Evolutionary conservation across 2,329 filamentous ascomycete genomes (phyloP).

Genomic region (Colletotrichum salicis): DNA sequence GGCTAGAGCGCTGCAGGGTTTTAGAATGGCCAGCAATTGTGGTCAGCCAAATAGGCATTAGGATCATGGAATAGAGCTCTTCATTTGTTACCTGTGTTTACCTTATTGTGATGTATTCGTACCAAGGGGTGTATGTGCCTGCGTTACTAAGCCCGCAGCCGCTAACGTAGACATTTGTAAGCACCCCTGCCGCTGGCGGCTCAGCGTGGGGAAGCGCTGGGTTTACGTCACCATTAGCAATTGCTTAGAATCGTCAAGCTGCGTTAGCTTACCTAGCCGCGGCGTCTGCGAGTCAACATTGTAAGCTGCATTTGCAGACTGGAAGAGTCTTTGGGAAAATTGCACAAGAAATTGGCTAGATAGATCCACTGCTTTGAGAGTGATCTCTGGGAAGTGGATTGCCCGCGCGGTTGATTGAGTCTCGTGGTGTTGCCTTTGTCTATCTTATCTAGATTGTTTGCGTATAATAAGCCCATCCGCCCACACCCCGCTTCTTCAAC

Average conservation of each 20-base stretch:
- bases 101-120: too few species aligned
- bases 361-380: neutral
- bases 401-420: neutral
- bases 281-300: neutral
- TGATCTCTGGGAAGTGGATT: neutral
- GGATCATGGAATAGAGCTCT: slow-evolving; percentile 11
- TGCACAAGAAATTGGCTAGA: neutral
- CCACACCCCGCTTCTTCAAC: slow-evolving; percentile 7
- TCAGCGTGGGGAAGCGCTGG: neutral
- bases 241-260: slow-evolving; percentile 30
- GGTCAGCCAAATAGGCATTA: neutral
- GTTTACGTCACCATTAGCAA: slow-evolving; percentile 51
- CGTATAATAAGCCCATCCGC: neutral
- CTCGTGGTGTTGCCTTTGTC: neutral
- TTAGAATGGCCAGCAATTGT: neutral
- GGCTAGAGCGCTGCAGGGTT: neutral
- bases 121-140: too few species aligned
- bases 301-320: neutral
- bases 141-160: slow-evolving; percentile 10
- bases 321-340: neutral
- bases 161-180: slow-evolving; percentile 31
- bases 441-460: neutral
- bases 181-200: slow-evolving; percentile 3
- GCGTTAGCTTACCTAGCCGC: neutral
- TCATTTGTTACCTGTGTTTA: neutral